phyloP scores from a whole-genome alignment of 345 rosid species.

The Barbarea vulgaris region DNA sequence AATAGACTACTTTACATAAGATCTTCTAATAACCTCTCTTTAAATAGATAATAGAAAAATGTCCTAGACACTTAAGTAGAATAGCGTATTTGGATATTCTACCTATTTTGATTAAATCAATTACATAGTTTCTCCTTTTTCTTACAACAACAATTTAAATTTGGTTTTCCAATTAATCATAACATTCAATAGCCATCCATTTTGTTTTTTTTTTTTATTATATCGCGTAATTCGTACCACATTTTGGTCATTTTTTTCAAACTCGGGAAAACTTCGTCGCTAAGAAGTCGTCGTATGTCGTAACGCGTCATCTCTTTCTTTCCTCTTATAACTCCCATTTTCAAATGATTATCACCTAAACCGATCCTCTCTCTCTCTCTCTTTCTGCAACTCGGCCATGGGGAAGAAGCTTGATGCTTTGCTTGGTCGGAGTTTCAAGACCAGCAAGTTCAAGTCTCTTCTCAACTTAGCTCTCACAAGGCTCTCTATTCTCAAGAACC shows the following conservation, averaged over 20 bases:
- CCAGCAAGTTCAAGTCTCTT: constrained; percentile 64
- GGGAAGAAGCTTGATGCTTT: constrained; percentile 82
- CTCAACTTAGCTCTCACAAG: constrained; percentile 67
- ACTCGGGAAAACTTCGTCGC: constrained; percentile 32
- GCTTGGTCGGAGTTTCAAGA: constrained; percentile 65
- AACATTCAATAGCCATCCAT: constrained; percentile 19
- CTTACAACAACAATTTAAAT: neutral
- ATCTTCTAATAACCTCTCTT: neutral
- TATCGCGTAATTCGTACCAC: neutral
- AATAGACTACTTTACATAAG: neutral
- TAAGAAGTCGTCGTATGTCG: constrained; percentile 36
- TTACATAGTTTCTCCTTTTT: neutral
- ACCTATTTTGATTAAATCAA: neutral
- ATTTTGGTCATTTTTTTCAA: constrained; percentile 16
- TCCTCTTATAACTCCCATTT: constrained; percentile 18
- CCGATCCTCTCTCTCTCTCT: neutral
- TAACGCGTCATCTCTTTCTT: constrained; percentile 34
- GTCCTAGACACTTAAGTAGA: too few species aligned
- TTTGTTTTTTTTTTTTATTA: constrained; percentile 5
- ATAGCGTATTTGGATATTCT: neutral
- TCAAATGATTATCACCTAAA: neutral
- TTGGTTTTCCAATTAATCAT: neutral
- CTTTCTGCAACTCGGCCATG: constrained; percentile 45
- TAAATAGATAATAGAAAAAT: neutral
- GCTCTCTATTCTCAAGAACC: constrained; percentile 71